These are phyloP conservation scores for Trichoderma sp. DNA, from an alignment of 2,329 filamentous ascomycete species.

Conservation along the genomic window DNA sequence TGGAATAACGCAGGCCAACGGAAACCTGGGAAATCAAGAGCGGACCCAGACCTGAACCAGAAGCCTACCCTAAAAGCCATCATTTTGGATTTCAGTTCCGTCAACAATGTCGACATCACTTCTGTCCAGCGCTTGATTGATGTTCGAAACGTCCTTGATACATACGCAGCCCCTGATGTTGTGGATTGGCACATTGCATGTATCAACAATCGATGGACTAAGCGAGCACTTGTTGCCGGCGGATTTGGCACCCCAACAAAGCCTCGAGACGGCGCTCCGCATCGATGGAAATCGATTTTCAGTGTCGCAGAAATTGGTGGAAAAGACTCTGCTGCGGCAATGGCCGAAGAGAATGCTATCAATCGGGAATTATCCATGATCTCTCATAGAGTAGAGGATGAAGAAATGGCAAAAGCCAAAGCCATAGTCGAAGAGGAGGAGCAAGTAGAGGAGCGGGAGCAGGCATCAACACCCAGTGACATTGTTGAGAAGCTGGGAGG, in stretches of 20 bases:
- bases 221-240: constrained; percentile 81
- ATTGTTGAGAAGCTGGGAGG: constrained; percentile 41
- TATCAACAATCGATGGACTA: constrained; percentile 89
- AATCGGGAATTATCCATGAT: constrained; percentile 40
- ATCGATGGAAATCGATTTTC: constrained; percentile 93
- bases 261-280: constrained; percentile 50
- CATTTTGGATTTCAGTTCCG: constrained; percentile 89
- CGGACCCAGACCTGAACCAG: constrained; percentile 39
- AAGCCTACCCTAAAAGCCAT: constrained; percentile 81
- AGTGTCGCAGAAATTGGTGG: constrained; percentile 86
- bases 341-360: constrained; percentile 67
- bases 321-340: constrained; percentile 67
- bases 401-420: constrained; percentile 45
- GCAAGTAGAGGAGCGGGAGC: constrained; percentile 38
- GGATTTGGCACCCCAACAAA: constrained; percentile 84
- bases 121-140: constrained; percentile 92
- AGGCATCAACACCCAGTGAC: background rate
- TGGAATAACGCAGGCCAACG: constrained; percentile 90
- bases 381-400: constrained; percentile 35
- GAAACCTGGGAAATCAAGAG: constrained; percentile 49
- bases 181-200: constrained; percentile 97
- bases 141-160: constrained; percentile 89
- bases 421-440: constrained; percentile 6
- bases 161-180: constrained; percentile 75
- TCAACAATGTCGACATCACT: constrained; percentile 93